These are phyloP conservation scores for Syzygium aqueum DNA, from an alignment of 345 rosid genomes.

Conservation along the genomic window DNA sequence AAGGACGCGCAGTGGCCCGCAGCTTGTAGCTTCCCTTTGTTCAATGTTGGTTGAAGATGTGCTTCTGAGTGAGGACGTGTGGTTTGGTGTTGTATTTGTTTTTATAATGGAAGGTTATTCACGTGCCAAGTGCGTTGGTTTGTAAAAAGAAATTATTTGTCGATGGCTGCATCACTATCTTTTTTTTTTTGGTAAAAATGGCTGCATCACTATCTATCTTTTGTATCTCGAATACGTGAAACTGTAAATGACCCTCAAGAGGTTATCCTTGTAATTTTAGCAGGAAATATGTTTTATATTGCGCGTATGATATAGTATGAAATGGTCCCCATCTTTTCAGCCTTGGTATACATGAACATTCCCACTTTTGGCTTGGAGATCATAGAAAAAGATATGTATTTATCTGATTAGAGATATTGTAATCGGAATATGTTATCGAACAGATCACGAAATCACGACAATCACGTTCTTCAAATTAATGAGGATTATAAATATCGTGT, in stretches of 20 bases:
- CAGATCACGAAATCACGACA: background rate
- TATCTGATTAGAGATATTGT: background rate
- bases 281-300: background rate
- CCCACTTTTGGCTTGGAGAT: background rate
- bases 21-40: background rate
- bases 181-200: no score
- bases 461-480: background rate
- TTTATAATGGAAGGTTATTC: background rate
- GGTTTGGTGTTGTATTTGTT: background rate
- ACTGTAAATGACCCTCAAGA: background rate
- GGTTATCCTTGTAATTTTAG: background rate
- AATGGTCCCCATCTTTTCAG: background rate
- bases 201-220: background rate
- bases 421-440: background rate
- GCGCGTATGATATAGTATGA: background rate
- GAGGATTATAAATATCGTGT: background rate
- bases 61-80: background rate
- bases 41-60: background rate
- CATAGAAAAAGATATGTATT: background rate
- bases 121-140: background rate
- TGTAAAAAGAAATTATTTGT: background rate
- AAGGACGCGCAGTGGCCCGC: slow-evolving; percentile 7
- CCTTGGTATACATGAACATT: background rate
- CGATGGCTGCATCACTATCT: background rate
- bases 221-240: background rate